These are phyloP conservation scores for Eleusine coracana DNA, from an alignment of 176 grass and related monocot species.

Conservation along the genomic window DNA sequence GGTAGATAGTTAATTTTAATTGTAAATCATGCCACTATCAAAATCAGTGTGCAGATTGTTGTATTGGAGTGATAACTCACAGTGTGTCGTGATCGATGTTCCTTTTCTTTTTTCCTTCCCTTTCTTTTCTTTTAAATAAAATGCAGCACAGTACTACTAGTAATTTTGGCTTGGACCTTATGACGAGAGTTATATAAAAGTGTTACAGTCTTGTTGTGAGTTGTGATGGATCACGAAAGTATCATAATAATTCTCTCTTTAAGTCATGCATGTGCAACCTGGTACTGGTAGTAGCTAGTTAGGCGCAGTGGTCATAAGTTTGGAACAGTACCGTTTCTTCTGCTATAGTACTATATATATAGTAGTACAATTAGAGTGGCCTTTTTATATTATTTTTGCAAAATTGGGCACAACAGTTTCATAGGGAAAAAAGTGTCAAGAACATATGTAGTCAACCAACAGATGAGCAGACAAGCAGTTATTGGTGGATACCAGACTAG, in stretches of 20 bases:
- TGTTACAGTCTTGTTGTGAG: not conserved
- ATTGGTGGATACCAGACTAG: not conserved
- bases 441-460: not conserved
- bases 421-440: not conserved
- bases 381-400: not conserved
- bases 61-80: not conserved
- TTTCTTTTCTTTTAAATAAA: not conserved
- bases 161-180: not conserved
- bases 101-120: not conserved
- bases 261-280: conserved; percentile 36
- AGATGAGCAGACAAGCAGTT: not conserved
- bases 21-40: not conserved
- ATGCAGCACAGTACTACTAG: not conserved
- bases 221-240: conserved; percentile 21
- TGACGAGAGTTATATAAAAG: not conserved
- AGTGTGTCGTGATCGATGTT: not conserved
- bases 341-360: too few species aligned
- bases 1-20: conserved; percentile 13
- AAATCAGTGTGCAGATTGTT: not conserved
- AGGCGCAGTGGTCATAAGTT: not conserved
- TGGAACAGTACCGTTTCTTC: not conserved
- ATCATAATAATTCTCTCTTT: conserved; percentile 33
- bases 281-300: conserved; percentile 17
- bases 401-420: not conserved
- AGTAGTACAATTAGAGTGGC: too few species aligned